Evolutionary conservation across 2,329 filamentous ascomycete species (phyloP).

Genomic region (Aspergillus ruber): DNA sequence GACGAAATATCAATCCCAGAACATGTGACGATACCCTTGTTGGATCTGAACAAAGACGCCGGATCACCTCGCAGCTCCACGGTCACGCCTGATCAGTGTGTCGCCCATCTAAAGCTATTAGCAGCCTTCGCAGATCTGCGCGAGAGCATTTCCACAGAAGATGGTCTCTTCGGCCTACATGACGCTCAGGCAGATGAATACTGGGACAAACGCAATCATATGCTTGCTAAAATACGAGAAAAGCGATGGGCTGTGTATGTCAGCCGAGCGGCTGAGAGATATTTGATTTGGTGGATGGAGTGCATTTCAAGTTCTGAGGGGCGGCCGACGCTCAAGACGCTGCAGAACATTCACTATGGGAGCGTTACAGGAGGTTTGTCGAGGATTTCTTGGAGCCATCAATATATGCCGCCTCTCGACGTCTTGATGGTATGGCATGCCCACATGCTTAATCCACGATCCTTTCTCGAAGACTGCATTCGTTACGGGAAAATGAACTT

Average conservation of each 20-base stretch:
- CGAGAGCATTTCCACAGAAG: constrained; percentile 58
- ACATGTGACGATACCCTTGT: constrained; percentile 15
- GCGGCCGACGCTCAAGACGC: constrained; percentile 10
- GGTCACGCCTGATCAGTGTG: constrained; percentile 50
- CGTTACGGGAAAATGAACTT: constrained; percentile 49
- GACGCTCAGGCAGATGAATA: constrained; percentile 40
- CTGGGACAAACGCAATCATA: constrained; percentile 33
- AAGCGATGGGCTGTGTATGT: constrained; percentile 70
- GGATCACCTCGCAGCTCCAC: constrained; percentile 11
- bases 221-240: constrained; percentile 55
- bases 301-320: constrained; percentile 13
- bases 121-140: constrained; percentile 61
- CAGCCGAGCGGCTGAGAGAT: constrained; percentile 61
- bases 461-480: constrained; percentile 68
- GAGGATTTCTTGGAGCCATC: constrained; percentile 31
- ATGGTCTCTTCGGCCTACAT: constrained; percentile 61
- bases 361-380: constrained; percentile 14
- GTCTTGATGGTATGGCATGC: constrained; percentile 75
- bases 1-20: constrained; percentile 15
- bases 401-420: constrained; percentile 57
- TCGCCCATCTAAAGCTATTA: constrained; percentile 68
- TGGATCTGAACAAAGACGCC: constrained; percentile 15
- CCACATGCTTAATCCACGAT: constrained; percentile 69
- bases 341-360: constrained; percentile 27
- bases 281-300: constrained; percentile 58